These are phyloP conservation scores for Amanita fuliginea DNA, from an alignment of 768 basidiomycete species.

Conservation along the genomic window DNA sequence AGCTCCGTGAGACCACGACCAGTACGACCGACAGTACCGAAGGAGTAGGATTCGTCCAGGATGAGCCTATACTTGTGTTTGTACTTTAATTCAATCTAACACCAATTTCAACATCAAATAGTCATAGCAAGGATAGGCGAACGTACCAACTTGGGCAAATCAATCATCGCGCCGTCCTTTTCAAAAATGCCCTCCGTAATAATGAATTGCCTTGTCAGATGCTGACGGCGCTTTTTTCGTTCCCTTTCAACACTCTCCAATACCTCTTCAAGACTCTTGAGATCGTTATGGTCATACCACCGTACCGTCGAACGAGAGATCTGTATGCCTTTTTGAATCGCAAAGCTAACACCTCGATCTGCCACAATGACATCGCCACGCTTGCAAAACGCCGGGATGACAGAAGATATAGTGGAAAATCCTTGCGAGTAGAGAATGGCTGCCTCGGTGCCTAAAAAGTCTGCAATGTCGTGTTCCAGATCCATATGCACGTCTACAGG, in stretches of 20 bases:
- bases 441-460: slow-evolving; percentile 82
- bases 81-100: slow-evolving; percentile 86
- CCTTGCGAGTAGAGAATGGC: slow-evolving; percentile 92
- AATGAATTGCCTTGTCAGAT: slow-evolving; percentile 87
- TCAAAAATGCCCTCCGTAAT: slow-evolving; percentile 97
- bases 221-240: slow-evolving; percentile 67
- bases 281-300: slow-evolving; percentile 96
- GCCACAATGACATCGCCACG: slow-evolving; percentile 97
- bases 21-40: slow-evolving; percentile 86
- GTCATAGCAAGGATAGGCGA: neutral
- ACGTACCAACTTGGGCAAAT: slow-evolving; percentile 84
- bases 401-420: slow-evolving; percentile 85
- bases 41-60: slow-evolving; percentile 89
- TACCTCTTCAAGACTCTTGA: slow-evolving; percentile 83
- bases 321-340: slow-evolving; percentile 92
- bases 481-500: slow-evolving; percentile 85
- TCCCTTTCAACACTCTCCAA: slow-evolving; percentile 81
- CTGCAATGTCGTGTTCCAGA: slow-evolving; percentile 80
- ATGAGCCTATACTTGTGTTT: slow-evolving; percentile 96
- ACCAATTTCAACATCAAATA: neutral
- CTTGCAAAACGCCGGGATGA: slow-evolving; percentile 96
- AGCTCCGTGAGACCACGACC: slow-evolving; percentile 93
- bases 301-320: slow-evolving; percentile 85
- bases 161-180: slow-evolving; percentile 85
- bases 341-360: slow-evolving; percentile 91